Evolutionary conservation across 192 early-diverging fungal species (phyloP).

Genomic region (Dissophora globulifera): DNA sequence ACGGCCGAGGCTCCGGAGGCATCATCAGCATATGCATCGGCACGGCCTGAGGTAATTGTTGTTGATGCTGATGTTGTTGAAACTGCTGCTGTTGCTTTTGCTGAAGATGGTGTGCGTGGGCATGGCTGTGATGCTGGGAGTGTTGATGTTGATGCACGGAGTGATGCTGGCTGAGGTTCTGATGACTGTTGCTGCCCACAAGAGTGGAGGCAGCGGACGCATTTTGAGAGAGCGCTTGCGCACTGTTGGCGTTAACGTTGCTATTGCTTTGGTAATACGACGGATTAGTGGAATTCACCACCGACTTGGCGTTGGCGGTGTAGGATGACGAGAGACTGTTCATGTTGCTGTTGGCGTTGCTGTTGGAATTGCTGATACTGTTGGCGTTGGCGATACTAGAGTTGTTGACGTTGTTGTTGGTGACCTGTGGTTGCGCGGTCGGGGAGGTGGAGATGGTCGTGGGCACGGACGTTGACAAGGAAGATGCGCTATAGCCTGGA

Average conservation of each 20-base stretch:
- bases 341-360: neutral
- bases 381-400: constrained; percentile 5
- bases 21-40: constrained; percentile 41
- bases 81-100: constrained; percentile 8
- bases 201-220: constrained; percentile 5
- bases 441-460: constrained; percentile 25
- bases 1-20: constrained; percentile 47
- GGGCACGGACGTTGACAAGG: constrained; percentile 23
- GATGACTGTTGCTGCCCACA: constrained; percentile 15
- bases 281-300: constrained; percentile 19
- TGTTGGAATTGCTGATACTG: constrained; percentile 13
- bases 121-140: constrained; percentile 7
- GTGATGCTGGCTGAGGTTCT: constrained; percentile 16
- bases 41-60: constrained; percentile 4
- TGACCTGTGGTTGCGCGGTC: constrained; percentile 26
- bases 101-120: neutral
- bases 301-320: constrained; percentile 5
- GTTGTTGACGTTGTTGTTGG: constrained; percentile 9
- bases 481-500: neutral
- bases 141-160: constrained; percentile 30
- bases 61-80: constrained; percentile 1
- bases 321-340: constrained; percentile 2
- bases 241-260: constrained; percentile 9
- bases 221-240: neutral
- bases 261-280: constrained; percentile 13